Percentiles rank a stretch among this genome's conserved stretches.
phyloP scores from a whole-genome alignment of 176 grass and related monocot genomes.

The Urochloa ruziziensis region DNA sequence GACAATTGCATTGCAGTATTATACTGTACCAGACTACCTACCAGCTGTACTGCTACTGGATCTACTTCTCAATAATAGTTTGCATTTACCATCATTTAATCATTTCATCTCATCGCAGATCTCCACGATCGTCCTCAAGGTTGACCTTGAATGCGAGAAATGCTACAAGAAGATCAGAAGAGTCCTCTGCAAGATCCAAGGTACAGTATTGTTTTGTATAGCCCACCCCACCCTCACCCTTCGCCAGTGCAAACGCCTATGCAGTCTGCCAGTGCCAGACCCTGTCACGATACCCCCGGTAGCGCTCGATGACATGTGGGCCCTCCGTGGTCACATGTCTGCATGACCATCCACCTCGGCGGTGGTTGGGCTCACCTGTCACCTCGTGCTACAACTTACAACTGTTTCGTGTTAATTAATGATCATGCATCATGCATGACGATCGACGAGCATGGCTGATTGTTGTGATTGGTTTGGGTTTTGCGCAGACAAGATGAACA shows the following conservation, averaged over 20 bases:
- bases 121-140: slow-evolving; percentile 70
- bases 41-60: not conserved
- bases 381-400: not conserved
- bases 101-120: slow-evolving; percentile 43
- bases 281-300: not conserved
- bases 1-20: not conserved
- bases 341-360: not conserved
- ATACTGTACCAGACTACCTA: no score
- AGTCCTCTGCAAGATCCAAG: slow-evolving; percentile 82
- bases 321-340: not conserved
- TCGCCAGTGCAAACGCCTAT: not conserved
- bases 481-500: slow-evolving; percentile 57
- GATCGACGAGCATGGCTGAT: not conserved
- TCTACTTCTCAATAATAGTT: slow-evolving; percentile 20
- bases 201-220: slow-evolving; percentile 35
- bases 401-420: not conserved
- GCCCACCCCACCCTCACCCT: not conserved
- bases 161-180: slow-evolving; percentile 92
- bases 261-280: not conserved
- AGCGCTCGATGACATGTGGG: slow-evolving; percentile 13
- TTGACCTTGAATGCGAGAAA: slow-evolving; percentile 72
- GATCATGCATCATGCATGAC: not conserved
- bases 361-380: not conserved
- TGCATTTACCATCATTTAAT: slow-evolving; percentile 33
- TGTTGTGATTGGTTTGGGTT: not conserved